A percentile compares a stretch with the other conserved stretches of the same genome.
phyloP scores from a whole-genome alignment of 176 grass and related monocot genomes.

The Oryza coarctata region DNA sequence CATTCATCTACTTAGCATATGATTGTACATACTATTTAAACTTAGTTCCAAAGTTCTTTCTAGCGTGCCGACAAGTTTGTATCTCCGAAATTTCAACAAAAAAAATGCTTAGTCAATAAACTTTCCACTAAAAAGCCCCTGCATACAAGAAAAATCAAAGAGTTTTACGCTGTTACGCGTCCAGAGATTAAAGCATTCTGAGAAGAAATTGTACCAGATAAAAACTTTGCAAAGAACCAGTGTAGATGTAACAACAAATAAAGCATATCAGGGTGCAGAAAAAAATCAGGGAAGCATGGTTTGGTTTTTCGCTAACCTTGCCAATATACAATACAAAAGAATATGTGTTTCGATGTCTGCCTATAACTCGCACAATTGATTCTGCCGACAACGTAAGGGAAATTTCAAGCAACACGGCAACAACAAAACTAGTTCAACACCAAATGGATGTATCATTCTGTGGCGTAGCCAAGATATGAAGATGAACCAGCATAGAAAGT shows the following conservation, averaged over 20 bases:
- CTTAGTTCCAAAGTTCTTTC: neutral
- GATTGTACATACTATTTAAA: neutral
- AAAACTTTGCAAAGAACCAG: neutral
- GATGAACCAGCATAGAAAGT: neutral
- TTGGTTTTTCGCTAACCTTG: neutral
- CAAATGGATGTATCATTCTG: neutral
- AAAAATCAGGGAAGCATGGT: neutral
- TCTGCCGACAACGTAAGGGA: neutral
- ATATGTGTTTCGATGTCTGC: neutral
- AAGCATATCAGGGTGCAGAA: neutral
- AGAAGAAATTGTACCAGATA: neutral
- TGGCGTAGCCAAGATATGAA: neutral
- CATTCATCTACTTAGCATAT: neutral
- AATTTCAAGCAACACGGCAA: neutral
- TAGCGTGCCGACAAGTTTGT: neutral
- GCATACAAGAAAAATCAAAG: neutral
- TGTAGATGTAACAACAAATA: neutral
- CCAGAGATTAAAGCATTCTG: neutral
- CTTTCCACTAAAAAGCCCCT: neutral
- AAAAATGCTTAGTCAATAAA: neutral
- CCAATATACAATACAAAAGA: neutral
- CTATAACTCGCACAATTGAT: neutral
- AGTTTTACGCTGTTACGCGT: neutral
- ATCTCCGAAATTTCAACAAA: neutral
- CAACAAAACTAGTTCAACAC: neutral